Conservation (phyloP, 805 yeast genomes). For the Candida maesae region DNA sequence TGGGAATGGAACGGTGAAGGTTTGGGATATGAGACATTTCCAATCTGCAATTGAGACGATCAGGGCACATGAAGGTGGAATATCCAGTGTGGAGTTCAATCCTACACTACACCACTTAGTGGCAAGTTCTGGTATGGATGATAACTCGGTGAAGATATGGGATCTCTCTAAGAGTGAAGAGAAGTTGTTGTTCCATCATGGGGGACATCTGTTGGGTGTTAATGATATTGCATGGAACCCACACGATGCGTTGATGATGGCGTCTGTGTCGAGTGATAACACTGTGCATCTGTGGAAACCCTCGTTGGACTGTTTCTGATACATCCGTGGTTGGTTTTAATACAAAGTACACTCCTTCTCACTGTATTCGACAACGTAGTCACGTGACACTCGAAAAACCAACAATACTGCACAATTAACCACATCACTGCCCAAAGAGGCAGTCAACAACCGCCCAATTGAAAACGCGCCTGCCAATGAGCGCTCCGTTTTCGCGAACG, state of each 20-base stretch:
- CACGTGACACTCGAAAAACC: too few relatives aligned
- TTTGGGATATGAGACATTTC: constrained; percentile 64
- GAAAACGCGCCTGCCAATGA: too few relatives aligned
- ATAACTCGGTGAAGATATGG: constrained; percentile 59
- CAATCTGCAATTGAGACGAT: constrained; percentile 29
- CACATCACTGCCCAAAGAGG: too few relatives aligned
- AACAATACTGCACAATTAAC: too few relatives aligned
- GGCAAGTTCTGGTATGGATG: constrained; percentile 65
- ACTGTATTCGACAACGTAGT: too few relatives aligned
- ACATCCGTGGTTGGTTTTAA: too few relatives aligned
- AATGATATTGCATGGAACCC: constrained; percentile 83
- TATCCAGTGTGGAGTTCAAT: constrained; percentile 75
- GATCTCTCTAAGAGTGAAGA: constrained; percentile 39
- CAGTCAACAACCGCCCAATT: too few relatives aligned
- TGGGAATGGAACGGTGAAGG: constrained; percentile 46
- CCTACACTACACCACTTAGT: constrained; percentile 48
- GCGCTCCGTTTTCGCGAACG: not conserved
- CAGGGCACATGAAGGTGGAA: constrained; percentile 45
- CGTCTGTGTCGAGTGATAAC: constrained; percentile 82
- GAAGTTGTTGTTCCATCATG: constrained; percentile 59
- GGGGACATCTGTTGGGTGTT: constrained; percentile 85
- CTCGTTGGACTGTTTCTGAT: too few relatives aligned
- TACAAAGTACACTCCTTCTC: too few relatives aligned
- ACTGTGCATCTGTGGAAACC: constrained; percentile 88
- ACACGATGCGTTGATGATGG: constrained; percentile 63